Evolutionary conservation across 169 alveolate genomes (phyloP).

Genomic region (Eimeria falciformis): DNA sequence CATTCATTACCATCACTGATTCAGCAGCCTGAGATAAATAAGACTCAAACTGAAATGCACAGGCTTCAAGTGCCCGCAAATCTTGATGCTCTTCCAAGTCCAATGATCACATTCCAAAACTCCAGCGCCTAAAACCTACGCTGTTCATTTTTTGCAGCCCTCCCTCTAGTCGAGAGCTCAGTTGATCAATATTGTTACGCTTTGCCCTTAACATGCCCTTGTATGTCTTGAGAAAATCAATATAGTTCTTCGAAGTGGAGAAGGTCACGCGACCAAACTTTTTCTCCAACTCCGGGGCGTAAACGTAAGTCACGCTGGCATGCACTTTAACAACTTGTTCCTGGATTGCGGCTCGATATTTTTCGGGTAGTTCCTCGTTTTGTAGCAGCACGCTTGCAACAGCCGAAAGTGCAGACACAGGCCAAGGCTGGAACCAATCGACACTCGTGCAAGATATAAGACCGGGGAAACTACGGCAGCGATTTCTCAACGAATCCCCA

Average conservation of each 20-base stretch:
- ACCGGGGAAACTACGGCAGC: constrained; percentile 97
- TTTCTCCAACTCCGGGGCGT: constrained; percentile 90
- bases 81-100: not conserved
- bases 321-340: constrained; percentile 90
- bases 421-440: constrained; percentile 98
- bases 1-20: constrained; percentile 82
- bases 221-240: constrained; percentile 92
- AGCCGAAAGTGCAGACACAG: constrained; percentile 94
- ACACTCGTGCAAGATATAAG: constrained; percentile 96
- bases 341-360: constrained; percentile 85
- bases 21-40: constrained; percentile 94
- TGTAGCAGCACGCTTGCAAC: constrained; percentile 94
- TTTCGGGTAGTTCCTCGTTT: constrained; percentile 83
- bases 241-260: constrained; percentile 94
- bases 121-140: not conserved
- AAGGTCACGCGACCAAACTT: constrained; percentile 90
- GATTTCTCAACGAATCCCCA: constrained; percentile 89
- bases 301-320: constrained; percentile 86
- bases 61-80: too few species aligned
- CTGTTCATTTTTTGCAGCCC: constrained; percentile 89
- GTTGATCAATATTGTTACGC: constrained; percentile 86
- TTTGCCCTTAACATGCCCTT: constrained; percentile 83
- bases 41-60: too few species aligned
- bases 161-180: constrained; percentile 90
- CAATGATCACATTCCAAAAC: too few species aligned